These are phyloP conservation scores for Boletus reticulatus DNA, from an alignment of 768 basidiomycete species.

Conservation along the genomic window DNA sequence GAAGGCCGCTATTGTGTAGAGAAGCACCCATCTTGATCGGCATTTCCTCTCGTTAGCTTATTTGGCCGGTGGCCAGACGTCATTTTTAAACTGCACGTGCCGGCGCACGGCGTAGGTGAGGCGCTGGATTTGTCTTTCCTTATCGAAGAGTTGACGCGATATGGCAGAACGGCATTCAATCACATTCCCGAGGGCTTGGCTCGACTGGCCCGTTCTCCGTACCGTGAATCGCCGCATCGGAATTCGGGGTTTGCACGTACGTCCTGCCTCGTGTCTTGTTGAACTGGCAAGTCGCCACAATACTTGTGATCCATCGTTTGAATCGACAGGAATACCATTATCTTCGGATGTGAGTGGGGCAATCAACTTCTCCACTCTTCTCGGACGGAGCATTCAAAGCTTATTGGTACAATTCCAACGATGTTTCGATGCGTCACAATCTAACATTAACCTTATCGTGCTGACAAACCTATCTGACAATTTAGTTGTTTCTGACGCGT, in stretches of 20 bases:
- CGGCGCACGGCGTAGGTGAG: not conserved
- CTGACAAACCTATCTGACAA: not conserved
- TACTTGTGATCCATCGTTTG: no score
- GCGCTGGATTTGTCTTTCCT: not conserved
- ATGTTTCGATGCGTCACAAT: not conserved
- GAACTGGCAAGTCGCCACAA: not conserved
- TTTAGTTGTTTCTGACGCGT: not conserved
- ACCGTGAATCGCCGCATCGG: no score
- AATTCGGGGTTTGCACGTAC: not conserved
- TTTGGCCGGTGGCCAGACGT: not conserved
- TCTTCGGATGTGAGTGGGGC: not conserved
- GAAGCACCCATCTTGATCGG: not conserved
- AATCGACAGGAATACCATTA: not conserved
- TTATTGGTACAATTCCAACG: constrained; percentile 3
- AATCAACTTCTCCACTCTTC: not conserved
- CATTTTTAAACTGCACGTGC: not conserved
- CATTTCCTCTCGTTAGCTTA: not conserved
- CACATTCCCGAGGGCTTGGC: not conserved
- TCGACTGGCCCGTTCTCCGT: not conserved
- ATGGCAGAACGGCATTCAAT: not conserved
- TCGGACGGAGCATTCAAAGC: constrained; percentile 9
- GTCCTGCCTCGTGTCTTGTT: not conserved
- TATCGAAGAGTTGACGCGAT: not conserved
- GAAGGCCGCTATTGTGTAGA: not conserved
- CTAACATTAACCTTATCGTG: not conserved